A percentile compares a stretch with the other conserved stretches of the same genome.
Conservation (phyloP, 805 yeast species). For the Monosporozyma servazzii region DNA sequence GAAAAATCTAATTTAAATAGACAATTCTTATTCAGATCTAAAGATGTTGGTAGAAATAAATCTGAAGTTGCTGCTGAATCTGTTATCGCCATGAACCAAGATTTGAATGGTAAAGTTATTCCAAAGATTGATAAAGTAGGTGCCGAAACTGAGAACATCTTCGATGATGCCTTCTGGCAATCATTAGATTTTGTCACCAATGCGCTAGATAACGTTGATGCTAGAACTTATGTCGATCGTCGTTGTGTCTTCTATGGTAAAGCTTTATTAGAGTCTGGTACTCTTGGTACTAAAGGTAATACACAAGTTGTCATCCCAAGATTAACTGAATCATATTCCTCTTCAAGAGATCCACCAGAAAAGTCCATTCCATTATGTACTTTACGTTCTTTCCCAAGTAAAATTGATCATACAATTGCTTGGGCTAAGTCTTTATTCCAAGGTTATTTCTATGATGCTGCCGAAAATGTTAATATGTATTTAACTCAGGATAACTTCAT, state of each 20-base stretch:
- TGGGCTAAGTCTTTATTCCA: slow-evolving; percentile 96
- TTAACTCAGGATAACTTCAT: slow-evolving; percentile 87
- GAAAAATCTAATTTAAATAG: slow-evolving; percentile 94
- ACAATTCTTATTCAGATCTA: slow-evolving; percentile 90
- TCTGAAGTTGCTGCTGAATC: slow-evolving; percentile 87
- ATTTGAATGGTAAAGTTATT: slow-evolving; percentile 65
- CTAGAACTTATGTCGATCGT: slow-evolving; percentile 94
- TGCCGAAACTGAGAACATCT: slow-evolving; percentile 80
- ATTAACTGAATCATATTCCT: slow-evolving; percentile 90
- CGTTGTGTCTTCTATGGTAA: slow-evolving; percentile 89
- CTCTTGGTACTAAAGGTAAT: slow-evolving; percentile 96
- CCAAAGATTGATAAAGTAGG: slow-evolving; percentile 84
- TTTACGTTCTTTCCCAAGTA: slow-evolving; percentile 92
- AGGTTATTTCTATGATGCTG: slow-evolving; percentile 83
- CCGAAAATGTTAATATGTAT: slow-evolving; percentile 87
- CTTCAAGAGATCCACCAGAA: slow-evolving; percentile 98
- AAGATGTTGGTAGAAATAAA: slow-evolving; percentile 86
- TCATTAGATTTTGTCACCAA: slow-evolving; percentile 82
- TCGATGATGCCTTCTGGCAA: slow-evolving; percentile 80
- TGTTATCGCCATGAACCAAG: slow-evolving; percentile 78
- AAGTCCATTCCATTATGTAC: slow-evolving; percentile 96
- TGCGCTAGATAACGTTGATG: slow-evolving; percentile 95
- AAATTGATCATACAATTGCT: slow-evolving; percentile 97
- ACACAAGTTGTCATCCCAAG: slow-evolving; percentile 93
- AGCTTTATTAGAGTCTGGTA: slow-evolving; percentile 91